phyloP scores from a whole-genome alignment of 1,284 basidiomycete species.

The Meripilus lineatus region DNA sequence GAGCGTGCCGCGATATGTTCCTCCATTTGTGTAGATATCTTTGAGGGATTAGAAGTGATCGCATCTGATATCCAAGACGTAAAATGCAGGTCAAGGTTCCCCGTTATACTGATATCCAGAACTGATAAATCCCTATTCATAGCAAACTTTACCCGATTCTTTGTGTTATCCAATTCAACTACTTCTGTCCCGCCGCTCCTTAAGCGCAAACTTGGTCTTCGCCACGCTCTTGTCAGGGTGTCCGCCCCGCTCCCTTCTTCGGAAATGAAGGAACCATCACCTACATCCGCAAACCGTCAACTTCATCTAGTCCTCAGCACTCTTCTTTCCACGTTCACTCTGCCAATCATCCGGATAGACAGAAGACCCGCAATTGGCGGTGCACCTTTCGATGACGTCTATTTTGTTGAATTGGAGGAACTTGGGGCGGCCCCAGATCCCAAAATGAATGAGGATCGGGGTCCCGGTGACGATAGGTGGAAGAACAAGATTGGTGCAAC shows the following conservation, averaged over 20 bases:
- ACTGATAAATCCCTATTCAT: conserved; percentile 5
- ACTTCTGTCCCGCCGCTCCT: conserved; percentile 20
- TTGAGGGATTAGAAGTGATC: conserved; percentile 53
- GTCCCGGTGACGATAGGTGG: too few relatives aligned
- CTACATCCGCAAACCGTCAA: conserved; percentile 14
- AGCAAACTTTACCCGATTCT: conserved; percentile 68
- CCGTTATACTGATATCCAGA: neutral
- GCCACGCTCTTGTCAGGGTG: conserved; percentile 38
- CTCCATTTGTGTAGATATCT: conserved; percentile 50
- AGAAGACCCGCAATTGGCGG: conserved; percentile 48
- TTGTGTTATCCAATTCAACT: conserved; percentile 38
- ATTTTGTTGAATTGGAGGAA: conserved; percentile 34
- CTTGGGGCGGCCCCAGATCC: too few relatives aligned
- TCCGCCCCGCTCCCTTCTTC: neutral
- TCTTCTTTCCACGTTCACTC: conserved; percentile 27
- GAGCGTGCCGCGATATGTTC: conserved; percentile 66
- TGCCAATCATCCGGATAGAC: conserved; percentile 48
- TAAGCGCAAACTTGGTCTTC: conserved; percentile 15
- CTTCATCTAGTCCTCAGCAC: conserved; percentile 24
- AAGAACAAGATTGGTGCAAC: too few relatives aligned
- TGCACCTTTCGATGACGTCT: conserved; percentile 52
- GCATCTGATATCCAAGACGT: conserved; percentile 59
- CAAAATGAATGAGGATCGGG: too few relatives aligned
- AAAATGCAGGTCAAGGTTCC: conserved; percentile 37
- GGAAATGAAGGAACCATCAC: conserved; percentile 3